phyloP scores from a whole-genome alignment of 352 stramenopile genomes.

The Globisporangium mamillatum region DNA sequence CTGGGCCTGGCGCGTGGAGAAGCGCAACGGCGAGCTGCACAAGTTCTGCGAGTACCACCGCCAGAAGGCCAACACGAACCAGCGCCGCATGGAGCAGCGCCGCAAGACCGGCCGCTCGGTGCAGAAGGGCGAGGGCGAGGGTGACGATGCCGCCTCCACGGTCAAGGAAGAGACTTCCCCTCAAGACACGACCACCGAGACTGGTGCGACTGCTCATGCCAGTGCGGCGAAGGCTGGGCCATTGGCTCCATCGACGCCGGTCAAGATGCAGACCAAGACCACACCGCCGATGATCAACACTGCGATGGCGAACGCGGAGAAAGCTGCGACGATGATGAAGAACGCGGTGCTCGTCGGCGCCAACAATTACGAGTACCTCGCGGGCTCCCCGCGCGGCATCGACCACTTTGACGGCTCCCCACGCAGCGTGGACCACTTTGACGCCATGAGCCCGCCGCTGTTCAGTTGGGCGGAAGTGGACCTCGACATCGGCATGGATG shows the following conservation, averaged over 20 bases:
- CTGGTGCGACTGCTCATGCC: background rate
- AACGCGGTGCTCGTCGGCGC: background rate
- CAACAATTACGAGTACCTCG: background rate
- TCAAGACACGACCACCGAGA: background rate
- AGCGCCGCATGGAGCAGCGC: constrained; percentile 80
- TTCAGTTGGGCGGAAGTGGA: constrained; percentile 78
- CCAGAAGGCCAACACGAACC: constrained; percentile 82
- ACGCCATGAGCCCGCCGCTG: constrained; percentile 22
- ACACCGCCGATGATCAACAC: constrained; percentile 17
- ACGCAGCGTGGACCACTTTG: constrained; percentile 51
- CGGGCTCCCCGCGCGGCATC: constrained; percentile 39
- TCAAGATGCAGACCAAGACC: background rate
- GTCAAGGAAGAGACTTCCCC: constrained; percentile 8
- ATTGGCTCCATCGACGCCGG: background rate
- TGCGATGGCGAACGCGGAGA: constrained; percentile 17
- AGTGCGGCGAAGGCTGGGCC: background rate
- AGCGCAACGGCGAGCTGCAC: constrained; percentile 81
- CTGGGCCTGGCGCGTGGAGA: constrained; percentile 74
- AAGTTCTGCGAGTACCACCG: constrained; percentile 87
- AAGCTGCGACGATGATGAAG: constrained; percentile 20
- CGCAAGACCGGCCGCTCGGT: constrained; percentile 52
- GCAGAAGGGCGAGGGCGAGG: background rate
- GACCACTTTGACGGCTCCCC: constrained; percentile 41
- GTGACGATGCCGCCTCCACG: background rate
- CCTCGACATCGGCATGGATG: constrained; percentile 66